phyloP scores from a whole-genome alignment of 163 green algal species.

The Trebouxia gelatinosa region DNA sequence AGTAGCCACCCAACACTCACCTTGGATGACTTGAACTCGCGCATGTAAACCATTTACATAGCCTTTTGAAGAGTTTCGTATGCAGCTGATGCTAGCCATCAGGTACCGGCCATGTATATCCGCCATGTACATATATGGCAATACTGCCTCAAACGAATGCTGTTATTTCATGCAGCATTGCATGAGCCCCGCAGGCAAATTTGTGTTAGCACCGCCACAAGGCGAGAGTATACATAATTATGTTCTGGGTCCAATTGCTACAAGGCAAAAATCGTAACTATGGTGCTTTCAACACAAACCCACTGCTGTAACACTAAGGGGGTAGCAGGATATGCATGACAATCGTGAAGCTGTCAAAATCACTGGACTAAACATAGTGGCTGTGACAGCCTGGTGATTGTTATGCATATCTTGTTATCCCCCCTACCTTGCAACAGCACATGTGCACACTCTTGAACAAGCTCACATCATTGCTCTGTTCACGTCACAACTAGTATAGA shows the following conservation, averaged over 20 bases:
- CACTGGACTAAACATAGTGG: not conserved
- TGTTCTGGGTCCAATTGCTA: too few relatives aligned
- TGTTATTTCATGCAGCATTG: not conserved
- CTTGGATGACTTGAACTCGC: slow-evolving; percentile 14
- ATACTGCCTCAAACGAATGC: not conserved
- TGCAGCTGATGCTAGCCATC: not conserved
- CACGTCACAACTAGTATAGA: not conserved
- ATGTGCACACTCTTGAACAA: too few relatives aligned
- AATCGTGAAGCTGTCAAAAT: not conserved
- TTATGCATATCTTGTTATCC: not conserved
- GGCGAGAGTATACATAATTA: too few relatives aligned
- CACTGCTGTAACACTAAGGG: too few relatives aligned
- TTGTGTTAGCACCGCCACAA: too few relatives aligned
- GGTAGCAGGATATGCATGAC: not conserved
- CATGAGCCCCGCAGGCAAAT: too few relatives aligned
- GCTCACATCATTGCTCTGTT: not conserved
- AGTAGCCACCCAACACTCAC: not conserved
- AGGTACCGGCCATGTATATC: not conserved
- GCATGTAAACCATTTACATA: not conserved
- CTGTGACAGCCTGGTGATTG: not conserved
- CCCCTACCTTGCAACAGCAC: too few relatives aligned
- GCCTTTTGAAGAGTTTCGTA: not conserved
- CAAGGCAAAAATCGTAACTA: too few relatives aligned
- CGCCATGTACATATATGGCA: not conserved
- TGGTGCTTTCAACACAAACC: too few relatives aligned